phyloP scores from a whole-genome alignment of 164 flowering plant species.

The Piper betle region DNA sequence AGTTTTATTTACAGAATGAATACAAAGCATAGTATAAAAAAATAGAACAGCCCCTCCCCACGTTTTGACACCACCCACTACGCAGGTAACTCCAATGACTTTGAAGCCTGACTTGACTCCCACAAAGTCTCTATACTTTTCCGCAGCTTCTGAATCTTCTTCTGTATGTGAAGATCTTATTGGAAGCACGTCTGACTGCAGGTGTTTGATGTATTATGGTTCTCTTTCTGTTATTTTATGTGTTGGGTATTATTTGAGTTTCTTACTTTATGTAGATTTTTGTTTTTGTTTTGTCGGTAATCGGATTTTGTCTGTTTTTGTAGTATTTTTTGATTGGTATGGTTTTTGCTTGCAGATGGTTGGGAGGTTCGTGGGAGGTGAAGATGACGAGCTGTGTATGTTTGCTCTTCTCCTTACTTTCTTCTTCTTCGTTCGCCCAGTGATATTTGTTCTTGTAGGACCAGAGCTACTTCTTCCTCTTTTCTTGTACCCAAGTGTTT shows the following conservation, averaged over 20 bases:
- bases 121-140: background rate
- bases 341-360: background rate
- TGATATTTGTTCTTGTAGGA: background rate
- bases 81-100: background rate
- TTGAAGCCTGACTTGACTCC: background rate
- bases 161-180: background rate
- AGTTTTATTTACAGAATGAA: too few species aligned
- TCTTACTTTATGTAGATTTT: background rate
- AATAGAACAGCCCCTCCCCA: background rate
- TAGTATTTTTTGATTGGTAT: background rate
- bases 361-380: constrained; percentile 6
- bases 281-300: background rate
- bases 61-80: background rate
- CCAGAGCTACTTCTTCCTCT: background rate
- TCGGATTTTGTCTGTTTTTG: background rate
- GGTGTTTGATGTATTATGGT: background rate
- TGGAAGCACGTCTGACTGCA: too few species aligned
- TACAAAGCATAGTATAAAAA: background rate
- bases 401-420: background rate
- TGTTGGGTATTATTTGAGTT: background rate
- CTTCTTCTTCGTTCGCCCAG: background rate
- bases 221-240: background rate
- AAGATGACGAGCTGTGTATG: constrained; percentile 11
- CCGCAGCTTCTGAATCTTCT: background rate
- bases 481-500: background rate